Conservation (phyloP, 2,329 filamentous ascomycete genomes). For the Phaeosphaeria sp. region DNA sequence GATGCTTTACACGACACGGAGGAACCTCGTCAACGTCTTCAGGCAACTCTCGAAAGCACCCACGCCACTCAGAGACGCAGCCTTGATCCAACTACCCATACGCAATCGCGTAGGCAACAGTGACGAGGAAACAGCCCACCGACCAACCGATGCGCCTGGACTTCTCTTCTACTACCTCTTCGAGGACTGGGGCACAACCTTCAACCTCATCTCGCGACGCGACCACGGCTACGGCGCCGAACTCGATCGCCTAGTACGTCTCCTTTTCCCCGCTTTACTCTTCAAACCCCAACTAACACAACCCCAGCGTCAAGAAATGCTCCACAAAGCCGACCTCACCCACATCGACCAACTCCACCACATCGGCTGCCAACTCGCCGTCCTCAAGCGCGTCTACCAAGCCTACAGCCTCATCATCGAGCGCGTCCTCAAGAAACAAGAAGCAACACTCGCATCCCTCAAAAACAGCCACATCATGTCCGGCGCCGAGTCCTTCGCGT, state of each 20-base stretch:
- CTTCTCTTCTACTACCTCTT: constrained; percentile 72
- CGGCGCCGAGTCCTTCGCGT: constrained; percentile 36
- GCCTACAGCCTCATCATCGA: constrained; percentile 67
- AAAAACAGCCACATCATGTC: constrained; percentile 53
- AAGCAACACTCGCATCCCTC: constrained; percentile 51
- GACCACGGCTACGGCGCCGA: constrained; percentile 56
- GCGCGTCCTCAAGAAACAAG: constrained; percentile 60
- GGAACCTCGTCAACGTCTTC: constrained; percentile 68
- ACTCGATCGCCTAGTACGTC: constrained; percentile 58
- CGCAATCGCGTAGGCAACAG: constrained; percentile 53
- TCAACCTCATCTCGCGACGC: constrained; percentile 60
- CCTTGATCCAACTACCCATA: constrained; percentile 54
- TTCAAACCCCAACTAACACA: constrained; percentile 2
- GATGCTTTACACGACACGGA: constrained; percentile 59
- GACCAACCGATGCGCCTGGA: constrained; percentile 62
- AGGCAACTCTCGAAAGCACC: constrained; percentile 65
- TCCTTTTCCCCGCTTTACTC: not conserved
- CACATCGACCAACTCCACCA: constrained; percentile 63
- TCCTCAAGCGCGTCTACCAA: constrained; percentile 67
- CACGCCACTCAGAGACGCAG: constrained; percentile 47
- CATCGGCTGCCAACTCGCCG: constrained; percentile 66
- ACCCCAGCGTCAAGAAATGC: constrained; percentile 59
- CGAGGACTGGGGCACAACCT: constrained; percentile 69
- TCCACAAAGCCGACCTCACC: constrained; percentile 55
- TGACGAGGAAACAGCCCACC: constrained; percentile 55